Percentiles rank a stretch among this genome's conserved stretches.
Evolutionary conservation across 306 rosid genomes (phyloP).

Genomic region (Phaseolus lunatus): DNA sequence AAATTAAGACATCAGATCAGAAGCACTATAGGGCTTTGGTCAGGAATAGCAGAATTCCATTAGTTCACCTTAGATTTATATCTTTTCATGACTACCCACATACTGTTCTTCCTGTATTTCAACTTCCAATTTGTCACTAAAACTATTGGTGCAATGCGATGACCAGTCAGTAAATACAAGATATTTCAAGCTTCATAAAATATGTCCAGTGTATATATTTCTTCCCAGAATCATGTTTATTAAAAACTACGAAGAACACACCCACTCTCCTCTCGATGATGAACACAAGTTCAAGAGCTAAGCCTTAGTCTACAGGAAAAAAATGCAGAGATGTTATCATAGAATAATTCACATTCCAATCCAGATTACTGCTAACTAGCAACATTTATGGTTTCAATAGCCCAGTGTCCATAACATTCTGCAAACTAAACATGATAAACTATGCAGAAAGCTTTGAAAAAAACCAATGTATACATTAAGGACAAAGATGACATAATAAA

Average conservation of each 20-base stretch:
- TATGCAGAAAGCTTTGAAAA: too few relatives aligned
- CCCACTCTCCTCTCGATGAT: too few relatives aligned
- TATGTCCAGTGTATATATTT: too few relatives aligned
- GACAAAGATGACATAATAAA: neutral
- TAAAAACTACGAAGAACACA: too few relatives aligned
- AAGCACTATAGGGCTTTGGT: slow-evolving; percentile 1
- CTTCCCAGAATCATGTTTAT: too few relatives aligned
- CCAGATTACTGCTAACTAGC: slow-evolving; percentile 7
- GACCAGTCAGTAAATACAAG: neutral
- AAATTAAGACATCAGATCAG: slow-evolving; percentile 19
- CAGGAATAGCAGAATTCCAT: neutral
- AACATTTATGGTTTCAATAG: slow-evolving; percentile 24
- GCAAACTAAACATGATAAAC: too few relatives aligned
- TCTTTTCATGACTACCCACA: slow-evolving; percentile 2
- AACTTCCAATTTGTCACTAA: slow-evolving; percentile 3
- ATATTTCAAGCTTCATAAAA: too few relatives aligned
- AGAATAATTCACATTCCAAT: slow-evolving; percentile 19
- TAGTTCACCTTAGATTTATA: slow-evolving; percentile 10
- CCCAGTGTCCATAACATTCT: neutral
- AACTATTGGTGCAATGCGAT: slow-evolving; percentile 29
- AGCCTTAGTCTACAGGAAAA: neutral
- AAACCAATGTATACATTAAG: too few relatives aligned
- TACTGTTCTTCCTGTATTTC: neutral
- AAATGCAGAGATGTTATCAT: slow-evolving; percentile 13
- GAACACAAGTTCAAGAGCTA: neutral